Percentiles rank a stretch among this genome's conserved stretches.
These are phyloP conservation scores for Umbelopsis sp. DNA, from an alignment of 192 early-diverging fungal species.

Conservation along the genomic window DNA sequence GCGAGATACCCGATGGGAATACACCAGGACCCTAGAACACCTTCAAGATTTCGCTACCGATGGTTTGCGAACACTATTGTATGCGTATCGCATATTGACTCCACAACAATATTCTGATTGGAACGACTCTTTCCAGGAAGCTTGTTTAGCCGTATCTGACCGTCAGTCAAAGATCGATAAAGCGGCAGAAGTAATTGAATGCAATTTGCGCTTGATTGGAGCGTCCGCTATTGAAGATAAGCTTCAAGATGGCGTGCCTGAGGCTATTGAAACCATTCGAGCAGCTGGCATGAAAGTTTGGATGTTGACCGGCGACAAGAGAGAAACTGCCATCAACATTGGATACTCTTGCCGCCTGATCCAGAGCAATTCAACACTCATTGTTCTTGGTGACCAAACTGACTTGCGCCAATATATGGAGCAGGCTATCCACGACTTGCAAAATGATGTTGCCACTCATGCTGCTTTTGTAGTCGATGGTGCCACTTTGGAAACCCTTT, in stretches of 20 bases:
- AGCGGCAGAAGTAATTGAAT: constrained; percentile 4
- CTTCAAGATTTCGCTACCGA: constrained; percentile 11
- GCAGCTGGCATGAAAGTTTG: constrained; percentile 12
- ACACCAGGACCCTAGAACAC: constrained; percentile 5
- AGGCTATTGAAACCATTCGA: constrained; percentile 8
- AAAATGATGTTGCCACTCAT: constrained; percentile 41
- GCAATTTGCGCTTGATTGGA: constrained; percentile 10
- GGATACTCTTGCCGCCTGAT: constrained; percentile 76
- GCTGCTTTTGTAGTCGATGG: constrained; percentile 52
- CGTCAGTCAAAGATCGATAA: neutral
- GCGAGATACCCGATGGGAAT: constrained; percentile 11
- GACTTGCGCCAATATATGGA: constrained; percentile 40
- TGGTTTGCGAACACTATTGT: neutral
- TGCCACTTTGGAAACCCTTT: constrained; percentile 47
- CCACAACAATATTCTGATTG: neutral
- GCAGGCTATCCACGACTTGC: constrained; percentile 41
- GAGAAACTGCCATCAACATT: constrained; percentile 93
- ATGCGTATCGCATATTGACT: neutral
- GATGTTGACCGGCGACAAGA: constrained; percentile 91
- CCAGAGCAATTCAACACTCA: constrained; percentile 50
- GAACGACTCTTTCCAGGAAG: constrained; percentile 4
- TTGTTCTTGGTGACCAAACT: constrained; percentile 42
- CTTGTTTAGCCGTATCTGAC: neutral
- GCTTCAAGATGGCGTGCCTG: constrained; percentile 3
- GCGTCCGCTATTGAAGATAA: constrained; percentile 9